Percentiles rank a stretch among this genome's conserved stretches.
Conservation (phyloP, 208 protist genomes). For the Crithidia fasciculata region DNA sequence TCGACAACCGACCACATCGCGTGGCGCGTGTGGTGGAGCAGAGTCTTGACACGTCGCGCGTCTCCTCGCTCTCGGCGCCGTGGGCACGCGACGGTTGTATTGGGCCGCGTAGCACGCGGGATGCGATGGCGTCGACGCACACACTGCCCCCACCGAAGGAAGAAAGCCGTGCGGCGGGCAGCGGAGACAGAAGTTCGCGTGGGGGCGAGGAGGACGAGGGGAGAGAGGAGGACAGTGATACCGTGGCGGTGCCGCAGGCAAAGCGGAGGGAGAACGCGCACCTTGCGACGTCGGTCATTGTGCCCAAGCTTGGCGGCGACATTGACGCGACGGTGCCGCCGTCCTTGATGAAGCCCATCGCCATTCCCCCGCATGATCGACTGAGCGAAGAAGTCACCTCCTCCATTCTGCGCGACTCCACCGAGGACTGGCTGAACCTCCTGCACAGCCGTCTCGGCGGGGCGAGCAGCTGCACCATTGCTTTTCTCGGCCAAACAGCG, state of each 20-base stretch:
- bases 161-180: neutral
- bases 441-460: slow-evolving; percentile 14
- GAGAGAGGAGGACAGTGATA: neutral
- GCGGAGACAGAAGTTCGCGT: neutral
- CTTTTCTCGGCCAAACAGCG: slow-evolving; percentile 18
- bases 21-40: slow-evolving; percentile 3
- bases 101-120: neutral
- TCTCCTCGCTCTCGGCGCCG: slow-evolving; percentile 2
- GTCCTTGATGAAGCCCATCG: slow-evolving; percentile 15
- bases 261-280: slow-evolving; percentile 3
- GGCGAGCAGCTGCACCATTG: slow-evolving; percentile 17
- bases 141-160: slow-evolving; percentile 14
- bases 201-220: neutral
- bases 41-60: slow-evolving; percentile 7
- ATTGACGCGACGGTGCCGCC: neutral
- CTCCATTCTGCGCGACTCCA: slow-evolving; percentile 8
- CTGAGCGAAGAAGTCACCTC: slow-evolving; percentile 1
- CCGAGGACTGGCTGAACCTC: slow-evolving; percentile 23
- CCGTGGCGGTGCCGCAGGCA: neutral
- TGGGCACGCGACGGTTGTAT: neutral
- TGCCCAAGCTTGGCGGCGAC: neutral
- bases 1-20: slow-evolving; percentile 1
- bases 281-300: neutral
- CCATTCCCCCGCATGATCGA: neutral
- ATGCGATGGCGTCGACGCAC: slow-evolving; percentile 15